These are phyloP conservation scores for Sphagnurus paluster DNA, from an alignment of 1,284 basidiomycete genomes.

Conservation along the genomic window DNA sequence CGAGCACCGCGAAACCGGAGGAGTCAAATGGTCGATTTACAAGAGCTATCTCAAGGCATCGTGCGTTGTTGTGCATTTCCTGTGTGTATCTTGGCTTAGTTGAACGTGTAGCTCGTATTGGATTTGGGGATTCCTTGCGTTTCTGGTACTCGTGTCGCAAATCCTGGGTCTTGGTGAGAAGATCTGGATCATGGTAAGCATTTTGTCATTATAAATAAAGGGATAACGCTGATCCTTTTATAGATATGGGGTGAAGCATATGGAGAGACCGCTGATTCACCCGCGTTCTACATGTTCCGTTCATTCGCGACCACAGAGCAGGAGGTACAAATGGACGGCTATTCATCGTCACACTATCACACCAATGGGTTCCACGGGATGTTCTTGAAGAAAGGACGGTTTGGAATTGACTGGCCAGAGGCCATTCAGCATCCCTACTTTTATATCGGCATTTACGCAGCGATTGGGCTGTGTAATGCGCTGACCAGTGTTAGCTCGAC, in stretches of 20 bases:
- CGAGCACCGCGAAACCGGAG: constrained; percentile 71
- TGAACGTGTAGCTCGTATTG: constrained; percentile 55
- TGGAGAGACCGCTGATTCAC: constrained; percentile 21
- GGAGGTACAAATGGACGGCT: constrained; percentile 40
- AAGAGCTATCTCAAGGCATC: constrained; percentile 75
- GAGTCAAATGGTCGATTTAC: constrained; percentile 81
- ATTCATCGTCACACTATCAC: constrained; percentile 37
- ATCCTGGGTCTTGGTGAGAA: constrained; percentile 58
- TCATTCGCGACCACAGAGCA: constrained; percentile 36
- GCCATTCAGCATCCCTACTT: constrained; percentile 60
- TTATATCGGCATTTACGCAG: constrained; percentile 63
- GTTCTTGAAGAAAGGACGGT: constrained; percentile 17
- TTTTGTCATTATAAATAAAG: neutral
- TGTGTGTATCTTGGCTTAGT: neutral
- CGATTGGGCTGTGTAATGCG: constrained; percentile 50
- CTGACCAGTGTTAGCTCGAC: constrained; percentile 45
- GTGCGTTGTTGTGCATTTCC: constrained; percentile 29
- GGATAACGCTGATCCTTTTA: neutral
- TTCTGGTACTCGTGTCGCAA: constrained; percentile 53
- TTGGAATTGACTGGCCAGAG: constrained; percentile 34
- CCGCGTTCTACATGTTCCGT: constrained; percentile 29
- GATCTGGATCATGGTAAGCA: constrained; percentile 69
- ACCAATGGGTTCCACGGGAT: constrained; percentile 14
- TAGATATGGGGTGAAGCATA: constrained; percentile 69
- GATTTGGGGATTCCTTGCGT: constrained; percentile 55